A percentile compares a stretch with the other conserved stretches of the same genome.
These are phyloP conservation scores for Obelidium mucronatum DNA, from an alignment of 192 early-diverging fungal species.

Conservation along the genomic window DNA sequence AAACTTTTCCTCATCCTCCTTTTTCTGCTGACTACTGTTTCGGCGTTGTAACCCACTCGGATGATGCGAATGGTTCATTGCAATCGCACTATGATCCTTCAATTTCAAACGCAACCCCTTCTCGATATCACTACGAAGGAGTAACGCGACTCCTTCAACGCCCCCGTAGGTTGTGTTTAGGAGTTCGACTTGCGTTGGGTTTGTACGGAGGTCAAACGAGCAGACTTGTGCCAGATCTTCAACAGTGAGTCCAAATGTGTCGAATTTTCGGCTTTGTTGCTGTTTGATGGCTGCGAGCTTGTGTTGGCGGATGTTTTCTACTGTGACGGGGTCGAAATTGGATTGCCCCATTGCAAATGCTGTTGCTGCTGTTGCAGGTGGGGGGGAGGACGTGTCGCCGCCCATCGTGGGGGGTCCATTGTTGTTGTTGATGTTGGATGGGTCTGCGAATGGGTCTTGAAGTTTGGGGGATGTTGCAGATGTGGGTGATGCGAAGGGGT, in stretches of 20 bases:
- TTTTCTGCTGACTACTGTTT: neutral
- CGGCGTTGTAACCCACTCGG: neutral
- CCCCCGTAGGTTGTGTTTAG: constrained; percentile 56
- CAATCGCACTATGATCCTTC: constrained; percentile 26
- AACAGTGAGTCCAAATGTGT: constrained; percentile 39
- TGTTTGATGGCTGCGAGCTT: constrained; percentile 18
- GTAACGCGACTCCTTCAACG: constrained; percentile 55
- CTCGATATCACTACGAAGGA: constrained; percentile 50
- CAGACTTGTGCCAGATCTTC: constrained; percentile 55
- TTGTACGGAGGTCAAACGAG: constrained; percentile 57
- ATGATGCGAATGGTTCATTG: neutral
- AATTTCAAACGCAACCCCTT: constrained; percentile 48
- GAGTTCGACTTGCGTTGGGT: constrained; percentile 42
- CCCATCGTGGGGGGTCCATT: neutral
- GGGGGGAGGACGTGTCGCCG: neutral
- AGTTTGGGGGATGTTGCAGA: neutral
- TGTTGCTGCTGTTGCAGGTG: neutral
- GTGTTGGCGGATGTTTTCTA: constrained; percentile 22
- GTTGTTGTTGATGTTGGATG: too few relatives aligned
- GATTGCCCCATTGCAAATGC: neutral
- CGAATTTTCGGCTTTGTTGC: constrained; percentile 18
- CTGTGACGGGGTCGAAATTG: constrained; percentile 2
- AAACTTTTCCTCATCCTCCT: constrained; percentile 8
- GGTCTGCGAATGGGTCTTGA: too few relatives aligned
- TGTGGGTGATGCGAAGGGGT: neutral